Evolutionary conservation across 441 rosid genomes (phyloP).

Genomic region (Gossypium gossypioides): DNA sequence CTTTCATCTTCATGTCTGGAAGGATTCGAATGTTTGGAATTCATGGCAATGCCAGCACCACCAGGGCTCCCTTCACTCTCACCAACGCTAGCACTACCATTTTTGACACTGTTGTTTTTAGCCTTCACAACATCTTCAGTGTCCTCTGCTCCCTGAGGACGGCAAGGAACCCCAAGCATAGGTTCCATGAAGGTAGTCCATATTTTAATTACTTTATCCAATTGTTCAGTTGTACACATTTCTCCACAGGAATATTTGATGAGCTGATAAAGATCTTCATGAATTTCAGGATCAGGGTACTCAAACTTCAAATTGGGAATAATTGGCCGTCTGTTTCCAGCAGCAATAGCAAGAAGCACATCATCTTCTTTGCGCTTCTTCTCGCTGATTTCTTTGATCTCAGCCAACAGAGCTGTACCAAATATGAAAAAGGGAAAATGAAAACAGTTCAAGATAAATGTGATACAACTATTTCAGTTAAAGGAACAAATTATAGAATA

Average conservation of each 20-base stretch:
- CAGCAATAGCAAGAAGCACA: slow-evolving; percentile 72
- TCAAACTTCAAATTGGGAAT: slow-evolving; percentile 69
- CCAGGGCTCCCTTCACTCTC: slow-evolving; percentile 59
- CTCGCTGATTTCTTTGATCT: slow-evolving; percentile 84
- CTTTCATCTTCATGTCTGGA: slow-evolving; percentile 50
- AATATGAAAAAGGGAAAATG: slow-evolving; percentile 18
- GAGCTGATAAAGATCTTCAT: slow-evolving; percentile 91
- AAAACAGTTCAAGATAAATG: slow-evolving; percentile 4
- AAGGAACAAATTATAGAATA: neutral
- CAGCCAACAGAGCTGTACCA: slow-evolving; percentile 66
- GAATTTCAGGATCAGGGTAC: slow-evolving; percentile 77
- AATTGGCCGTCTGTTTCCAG: slow-evolving; percentile 66
- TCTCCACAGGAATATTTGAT: slow-evolving; percentile 89
- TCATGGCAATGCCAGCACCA: slow-evolving; percentile 28
- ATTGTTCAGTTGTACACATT: slow-evolving; percentile 86
- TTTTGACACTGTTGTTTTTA: slow-evolving; percentile 39
- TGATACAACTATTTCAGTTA: neutral
- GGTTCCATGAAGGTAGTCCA: slow-evolving; percentile 96
- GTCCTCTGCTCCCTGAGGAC: slow-evolving; percentile 84
- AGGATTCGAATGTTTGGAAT: slow-evolving; percentile 46
- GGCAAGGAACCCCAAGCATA: slow-evolving; percentile 65
- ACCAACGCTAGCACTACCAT: slow-evolving; percentile 30
- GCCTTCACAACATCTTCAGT: slow-evolving; percentile 65
- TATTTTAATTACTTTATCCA: slow-evolving; percentile 79
- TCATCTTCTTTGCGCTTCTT: slow-evolving; percentile 72